Conservation (phyloP, 2,329 filamentous ascomycete species). For the Zalaria sp. region DNA sequence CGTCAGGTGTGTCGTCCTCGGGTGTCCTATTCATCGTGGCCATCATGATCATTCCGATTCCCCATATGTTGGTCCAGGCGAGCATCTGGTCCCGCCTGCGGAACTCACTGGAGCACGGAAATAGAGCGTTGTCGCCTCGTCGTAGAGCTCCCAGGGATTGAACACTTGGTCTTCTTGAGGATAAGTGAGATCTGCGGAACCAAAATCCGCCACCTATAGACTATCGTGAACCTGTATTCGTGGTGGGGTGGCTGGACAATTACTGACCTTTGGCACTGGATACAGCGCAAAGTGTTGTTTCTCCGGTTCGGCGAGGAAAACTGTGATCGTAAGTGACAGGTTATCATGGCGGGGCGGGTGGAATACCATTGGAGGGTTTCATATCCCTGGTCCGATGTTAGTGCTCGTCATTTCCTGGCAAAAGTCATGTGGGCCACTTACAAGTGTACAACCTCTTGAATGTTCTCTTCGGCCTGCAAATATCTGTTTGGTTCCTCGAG, state of each 20-base stretch:
- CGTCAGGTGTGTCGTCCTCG: too few relatives aligned
- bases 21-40: too few relatives aligned
- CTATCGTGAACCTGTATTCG: too few relatives aligned
- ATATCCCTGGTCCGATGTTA: slow-evolving; percentile 1
- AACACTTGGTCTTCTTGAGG: neutral
- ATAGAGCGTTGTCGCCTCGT: neutral
- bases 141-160: neutral
- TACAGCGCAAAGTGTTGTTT: slow-evolving; percentile 1
- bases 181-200: neutral
- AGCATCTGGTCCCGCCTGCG: too few relatives aligned
- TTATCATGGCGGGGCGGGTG: too few relatives aligned
- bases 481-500: too few relatives aligned
- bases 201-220: neutral
- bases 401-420: neutral
- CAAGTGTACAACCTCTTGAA: neutral
- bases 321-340: neutral
- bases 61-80: neutral
- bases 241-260: too few relatives aligned
- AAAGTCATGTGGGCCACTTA: too few relatives aligned
- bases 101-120: neutral
- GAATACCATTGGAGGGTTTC: slow-evolving; percentile 1
- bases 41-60: slow-evolving; percentile 1
- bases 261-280: neutral
- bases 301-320: slow-evolving; percentile 2
- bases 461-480: neutral